A percentile compares a stretch with the other conserved stretches of the same genome.
phyloP scores from a whole-genome alignment of 108 stramenopile species.

The Mediolabrus comicus region DNA sequence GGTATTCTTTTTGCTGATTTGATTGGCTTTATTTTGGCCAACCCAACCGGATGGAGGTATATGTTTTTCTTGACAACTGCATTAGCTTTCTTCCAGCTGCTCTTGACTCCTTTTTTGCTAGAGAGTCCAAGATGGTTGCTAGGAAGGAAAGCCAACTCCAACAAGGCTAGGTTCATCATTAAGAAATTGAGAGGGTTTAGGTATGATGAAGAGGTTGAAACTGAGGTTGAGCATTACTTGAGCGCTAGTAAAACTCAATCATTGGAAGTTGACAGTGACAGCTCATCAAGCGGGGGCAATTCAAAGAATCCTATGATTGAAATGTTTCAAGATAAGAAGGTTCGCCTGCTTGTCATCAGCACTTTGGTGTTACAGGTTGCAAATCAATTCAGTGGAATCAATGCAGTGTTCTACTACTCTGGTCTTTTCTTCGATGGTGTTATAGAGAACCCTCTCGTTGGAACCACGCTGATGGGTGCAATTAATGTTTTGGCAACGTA shows the following conservation, averaged over 20 bases:
- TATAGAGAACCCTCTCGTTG: slow-evolving; percentile 89
- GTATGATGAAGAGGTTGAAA: slow-evolving; percentile 92
- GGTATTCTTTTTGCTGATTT: slow-evolving; percentile 90
- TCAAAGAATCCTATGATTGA: slow-evolving; percentile 47
- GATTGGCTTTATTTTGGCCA: slow-evolving; percentile 82
- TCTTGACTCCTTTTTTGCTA: slow-evolving; percentile 79
- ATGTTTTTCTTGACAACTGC: slow-evolving; percentile 83
- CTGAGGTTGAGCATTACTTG: slow-evolving; percentile 89
- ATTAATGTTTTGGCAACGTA: slow-evolving; percentile 95
- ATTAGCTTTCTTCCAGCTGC: slow-evolving; percentile 75
- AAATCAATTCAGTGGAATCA: slow-evolving; percentile 98
- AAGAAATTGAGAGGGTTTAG: slow-evolving; percentile 89
- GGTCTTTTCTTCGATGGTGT: slow-evolving; percentile 93
- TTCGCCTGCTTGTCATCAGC: slow-evolving; percentile 73
- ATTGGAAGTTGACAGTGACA: slow-evolving; percentile 18
- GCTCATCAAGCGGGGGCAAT: background rate
- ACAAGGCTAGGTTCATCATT: slow-evolving; percentile 85
- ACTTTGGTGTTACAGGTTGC: slow-evolving; percentile 81
- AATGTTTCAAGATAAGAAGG: slow-evolving; percentile 71
- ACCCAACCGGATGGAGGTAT: slow-evolving; percentile 66
- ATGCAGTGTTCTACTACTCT: slow-evolving; percentile 99
- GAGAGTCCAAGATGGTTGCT: slow-evolving; percentile 92
- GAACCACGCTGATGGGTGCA: slow-evolving; percentile 87
- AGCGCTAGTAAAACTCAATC: slow-evolving; percentile 49
- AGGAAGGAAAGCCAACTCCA: slow-evolving; percentile 72